These are phyloP conservation scores for Diaporthe amygdali DNA, from an alignment of 2,329 filamentous ascomycete species.

Conservation along the genomic window DNA sequence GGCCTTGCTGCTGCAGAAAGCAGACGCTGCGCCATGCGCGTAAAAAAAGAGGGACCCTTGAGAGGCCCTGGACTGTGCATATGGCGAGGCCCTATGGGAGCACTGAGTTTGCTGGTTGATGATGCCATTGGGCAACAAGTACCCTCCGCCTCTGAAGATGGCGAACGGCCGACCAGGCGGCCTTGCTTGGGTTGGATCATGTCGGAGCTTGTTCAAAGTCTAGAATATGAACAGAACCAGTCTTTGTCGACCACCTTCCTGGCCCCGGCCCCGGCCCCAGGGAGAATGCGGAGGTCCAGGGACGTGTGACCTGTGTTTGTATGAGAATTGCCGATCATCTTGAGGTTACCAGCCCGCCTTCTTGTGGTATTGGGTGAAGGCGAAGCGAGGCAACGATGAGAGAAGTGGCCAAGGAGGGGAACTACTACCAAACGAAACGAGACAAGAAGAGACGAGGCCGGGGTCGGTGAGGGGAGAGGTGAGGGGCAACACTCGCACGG, in stretches of 20 bases:
- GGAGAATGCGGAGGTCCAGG: not conserved
- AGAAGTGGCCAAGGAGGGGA: not conserved
- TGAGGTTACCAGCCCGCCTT: not conserved
- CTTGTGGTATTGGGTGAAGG: conserved; percentile 9
- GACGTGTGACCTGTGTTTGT: not conserved
- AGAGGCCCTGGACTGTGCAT: conserved; percentile 44
- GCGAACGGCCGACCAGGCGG: conserved; percentile 7
- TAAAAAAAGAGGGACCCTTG: conserved; percentile 34
- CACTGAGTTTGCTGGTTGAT: conserved; percentile 34
- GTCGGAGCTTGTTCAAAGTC: not conserved
- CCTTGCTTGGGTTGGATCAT: not conserved
- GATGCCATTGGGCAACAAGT: conserved; percentile 41
- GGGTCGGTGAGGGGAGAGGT: not conserved
- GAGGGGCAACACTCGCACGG: conserved; percentile 18
- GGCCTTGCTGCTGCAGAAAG: conserved; percentile 33
- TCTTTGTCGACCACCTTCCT: not conserved
- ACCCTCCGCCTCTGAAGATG: conserved; percentile 26
- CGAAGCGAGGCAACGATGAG: not conserved
- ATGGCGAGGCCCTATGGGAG: conserved; percentile 46
- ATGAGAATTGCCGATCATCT: conserved; percentile 1
- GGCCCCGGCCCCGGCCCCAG: not conserved
- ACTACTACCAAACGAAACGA: not conserved
- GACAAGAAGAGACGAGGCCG: not conserved
- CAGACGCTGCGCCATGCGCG: conserved; percentile 48
- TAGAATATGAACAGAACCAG: not conserved